Evolutionary conservation across 2,329 filamentous ascomycete species (phyloP).

Genomic region (Phialophora verrucosa): DNA sequence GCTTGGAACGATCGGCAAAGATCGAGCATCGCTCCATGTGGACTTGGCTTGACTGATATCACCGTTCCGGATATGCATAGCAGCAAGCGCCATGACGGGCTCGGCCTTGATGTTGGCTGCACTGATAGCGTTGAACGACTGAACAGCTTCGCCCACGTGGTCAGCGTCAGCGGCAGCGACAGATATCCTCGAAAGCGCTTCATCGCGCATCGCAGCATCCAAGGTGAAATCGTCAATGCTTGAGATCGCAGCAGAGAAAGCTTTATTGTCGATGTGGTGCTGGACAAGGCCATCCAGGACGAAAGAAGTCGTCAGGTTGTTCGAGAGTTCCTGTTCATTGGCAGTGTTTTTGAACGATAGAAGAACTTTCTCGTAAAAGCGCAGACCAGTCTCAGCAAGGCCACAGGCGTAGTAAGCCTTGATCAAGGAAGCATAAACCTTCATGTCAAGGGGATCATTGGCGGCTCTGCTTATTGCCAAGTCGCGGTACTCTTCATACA

Average conservation of each 20-base stretch:
- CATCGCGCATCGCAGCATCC: constrained; percentile 64
- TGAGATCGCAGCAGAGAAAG: constrained; percentile 30
- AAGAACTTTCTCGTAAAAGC: constrained; percentile 83
- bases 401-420: constrained; percentile 84
- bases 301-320: constrained; percentile 72
- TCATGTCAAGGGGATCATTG: constrained; percentile 76
- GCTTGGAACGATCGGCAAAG: constrained; percentile 52
- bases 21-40: constrained; percentile 78
- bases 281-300: constrained; percentile 78
- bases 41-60: constrained; percentile 77
- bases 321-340: constrained; percentile 61
- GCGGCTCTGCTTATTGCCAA: constrained; percentile 71
- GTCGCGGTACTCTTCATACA: constrained; percentile 92
- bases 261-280: constrained; percentile 65
- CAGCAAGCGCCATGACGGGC: constrained; percentile 77
- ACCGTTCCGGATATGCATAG: constrained; percentile 81
- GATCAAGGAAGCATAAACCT: constrained; percentile 90
- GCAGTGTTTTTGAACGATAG: constrained; percentile 57
- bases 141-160: constrained; percentile 69
- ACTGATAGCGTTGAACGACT: constrained; percentile 67
- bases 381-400: constrained; percentile 78
- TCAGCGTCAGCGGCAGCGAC: constrained; percentile 80
- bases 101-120: constrained; percentile 56
- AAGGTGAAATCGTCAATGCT: constrained; percentile 39
- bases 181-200: constrained; percentile 75